phyloP scores from a whole-genome alignment of 2,329 filamentous ascomycete species.

The Escovopsis sp. region DNA sequence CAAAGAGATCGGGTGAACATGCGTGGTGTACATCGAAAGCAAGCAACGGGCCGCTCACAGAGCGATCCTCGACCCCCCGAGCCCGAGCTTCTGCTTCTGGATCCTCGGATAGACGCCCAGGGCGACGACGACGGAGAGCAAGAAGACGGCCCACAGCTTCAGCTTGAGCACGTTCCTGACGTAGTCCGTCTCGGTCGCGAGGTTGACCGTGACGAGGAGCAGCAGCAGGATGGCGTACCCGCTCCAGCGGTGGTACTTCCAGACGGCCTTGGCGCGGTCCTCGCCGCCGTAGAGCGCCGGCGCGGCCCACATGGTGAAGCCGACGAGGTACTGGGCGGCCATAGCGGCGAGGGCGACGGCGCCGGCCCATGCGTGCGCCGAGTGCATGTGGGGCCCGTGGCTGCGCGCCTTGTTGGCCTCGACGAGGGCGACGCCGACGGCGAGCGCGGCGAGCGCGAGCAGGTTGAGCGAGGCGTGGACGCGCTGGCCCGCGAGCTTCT shows the following conservation, averaged over 20 bases:
- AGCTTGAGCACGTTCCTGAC: constrained; percentile 54
- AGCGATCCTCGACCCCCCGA: constrained; percentile 8
- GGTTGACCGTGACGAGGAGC: constrained; percentile 57
- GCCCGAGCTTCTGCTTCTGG: constrained; percentile 67
- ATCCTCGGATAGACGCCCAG: constrained; percentile 64
- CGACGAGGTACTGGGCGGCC: constrained; percentile 58
- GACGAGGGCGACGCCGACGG: constrained; percentile 54
- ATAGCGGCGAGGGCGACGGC: constrained; percentile 57
- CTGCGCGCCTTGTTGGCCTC: constrained; percentile 70
- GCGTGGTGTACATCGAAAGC: no score
- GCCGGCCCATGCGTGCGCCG: constrained; percentile 71
- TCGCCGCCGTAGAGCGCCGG: constrained; percentile 64
- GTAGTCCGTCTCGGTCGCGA: constrained; percentile 64
- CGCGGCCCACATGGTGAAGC: constrained; percentile 67
- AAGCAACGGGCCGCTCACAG: neutral
- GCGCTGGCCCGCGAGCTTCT: constrained; percentile 50
- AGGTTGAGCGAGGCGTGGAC: constrained; percentile 59
- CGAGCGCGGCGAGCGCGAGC: constrained; percentile 44
- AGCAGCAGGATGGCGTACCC: constrained; percentile 63
- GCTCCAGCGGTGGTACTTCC: constrained; percentile 73
- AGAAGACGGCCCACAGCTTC: constrained; percentile 58
- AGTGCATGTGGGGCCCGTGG: constrained; percentile 59
- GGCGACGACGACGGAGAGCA: constrained; percentile 52
- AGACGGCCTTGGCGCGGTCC: constrained; percentile 65
- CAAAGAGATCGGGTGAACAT: no score